Evolutionary conservation across 2,329 filamentous ascomycete genomes (phyloP), one percentile per base, ranked within the genome.

Genomic region (Penicillium sp.): DNA sequence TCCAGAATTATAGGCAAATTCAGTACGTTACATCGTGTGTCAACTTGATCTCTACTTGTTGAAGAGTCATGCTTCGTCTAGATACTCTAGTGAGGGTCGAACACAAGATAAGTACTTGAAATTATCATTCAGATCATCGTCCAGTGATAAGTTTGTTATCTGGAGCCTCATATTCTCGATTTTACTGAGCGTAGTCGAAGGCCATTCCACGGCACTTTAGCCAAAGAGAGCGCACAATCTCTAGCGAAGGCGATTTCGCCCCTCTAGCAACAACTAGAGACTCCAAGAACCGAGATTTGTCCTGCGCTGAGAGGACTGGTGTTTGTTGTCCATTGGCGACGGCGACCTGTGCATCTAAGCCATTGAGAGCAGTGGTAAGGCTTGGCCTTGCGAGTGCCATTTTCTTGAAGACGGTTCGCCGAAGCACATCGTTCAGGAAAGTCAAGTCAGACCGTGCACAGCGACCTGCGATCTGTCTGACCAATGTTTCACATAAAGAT

Each of bases 391-490:
- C 75, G 33, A 73, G 61, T 37, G 70, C 73, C 54, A 73, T 73
- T 46, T 78, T 73, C 47, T 76, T 77, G 61, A 76, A 78, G 7
- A 78, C 62, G 24, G 75, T 69, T 46, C 70, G 73, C 52, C 75
- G 71, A 35, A 80, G 68, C 10, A 75, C 69, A 44, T 79, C 76
- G 48, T 65, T 70, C 11, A 80, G 70, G 58, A 72, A 74, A 6
- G 74, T 70, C 16, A 79, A 66, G 55, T 80, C 77, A 1, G 77
- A 80, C 41, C 78, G 72, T 13, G 78, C 75, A 54, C 77, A 80
- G 45, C 67, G 69, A 4, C 78, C 78, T 13, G 74, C 72, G 31
- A 80, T 60, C 52, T 79, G 76, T 3, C 65, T 69, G 22, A 79
- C 69, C 11, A 79, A 61, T 8, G 76, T 72, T 37, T 70, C 69